A percentile compares a stretch with the other conserved stretches of the same genome.
Evolutionary conservation across 192 early-diverging fungal genomes (phyloP).

Genomic region (Backusella macrospora): DNA sequence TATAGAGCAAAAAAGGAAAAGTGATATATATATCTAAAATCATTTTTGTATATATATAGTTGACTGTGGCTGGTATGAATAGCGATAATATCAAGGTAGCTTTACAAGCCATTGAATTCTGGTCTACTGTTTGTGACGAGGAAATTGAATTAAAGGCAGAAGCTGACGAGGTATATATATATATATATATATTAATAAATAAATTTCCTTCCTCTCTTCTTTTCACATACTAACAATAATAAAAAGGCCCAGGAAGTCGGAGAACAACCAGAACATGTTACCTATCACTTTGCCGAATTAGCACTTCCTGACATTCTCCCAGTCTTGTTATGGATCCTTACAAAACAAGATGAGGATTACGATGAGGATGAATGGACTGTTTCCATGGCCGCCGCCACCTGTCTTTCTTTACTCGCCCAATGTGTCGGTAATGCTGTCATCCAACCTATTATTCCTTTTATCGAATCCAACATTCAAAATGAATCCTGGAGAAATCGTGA

Average conservation of each 20-base stretch:
- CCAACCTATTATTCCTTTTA: slow-evolving; percentile 83
- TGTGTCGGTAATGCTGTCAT: slow-evolving; percentile 85
- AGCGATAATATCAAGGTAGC: slow-evolving; percentile 86
- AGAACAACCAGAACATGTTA: slow-evolving; percentile 51
- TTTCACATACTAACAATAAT: too few species aligned
- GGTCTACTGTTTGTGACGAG: slow-evolving; percentile 98
- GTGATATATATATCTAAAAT: not conserved
- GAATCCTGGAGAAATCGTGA: slow-evolving; percentile 94
- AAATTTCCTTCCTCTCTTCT: too few species aligned
- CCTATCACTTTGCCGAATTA: slow-evolving; percentile 78
- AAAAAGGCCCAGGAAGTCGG: slow-evolving; percentile 47
- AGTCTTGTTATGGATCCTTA: slow-evolving; percentile 85
- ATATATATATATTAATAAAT: slow-evolving; percentile 1
- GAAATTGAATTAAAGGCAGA: slow-evolving; percentile 80
- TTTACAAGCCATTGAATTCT: slow-evolving; percentile 98
- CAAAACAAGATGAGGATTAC: slow-evolving; percentile 96
- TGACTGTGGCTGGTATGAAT: slow-evolving; percentile 94
- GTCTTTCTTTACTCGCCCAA: slow-evolving; percentile 85
- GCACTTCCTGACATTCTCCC: slow-evolving; percentile 83
- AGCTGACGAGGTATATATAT: slow-evolving; percentile 50
- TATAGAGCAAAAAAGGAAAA: not conserved
- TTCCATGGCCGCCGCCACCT: slow-evolving; percentile 97
- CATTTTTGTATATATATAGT: slow-evolving; percentile 41
- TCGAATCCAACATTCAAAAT: slow-evolving; percentile 83
- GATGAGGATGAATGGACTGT: slow-evolving; percentile 99